Conservation (phyloP, 2,329 filamentous ascomycete species). For the Colletotrichum tropicale region DNA sequence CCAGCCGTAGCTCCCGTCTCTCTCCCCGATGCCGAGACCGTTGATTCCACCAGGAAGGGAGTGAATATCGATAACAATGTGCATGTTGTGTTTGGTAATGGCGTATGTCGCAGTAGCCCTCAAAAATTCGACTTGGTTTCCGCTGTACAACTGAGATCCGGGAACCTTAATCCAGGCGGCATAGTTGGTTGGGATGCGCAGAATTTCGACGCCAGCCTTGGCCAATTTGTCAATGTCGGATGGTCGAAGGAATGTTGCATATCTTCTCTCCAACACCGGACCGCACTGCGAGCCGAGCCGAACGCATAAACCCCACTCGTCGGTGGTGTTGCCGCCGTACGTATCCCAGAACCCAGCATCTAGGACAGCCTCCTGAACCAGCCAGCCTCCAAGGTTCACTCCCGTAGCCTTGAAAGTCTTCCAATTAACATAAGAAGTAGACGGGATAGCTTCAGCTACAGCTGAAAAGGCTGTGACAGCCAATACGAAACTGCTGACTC, state of each 20-base stretch:
- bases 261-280: background rate
- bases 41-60: background rate
- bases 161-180: background rate
- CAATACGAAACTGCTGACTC: background rate
- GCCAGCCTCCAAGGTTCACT: background rate
- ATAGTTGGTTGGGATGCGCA: background rate
- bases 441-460: background rate
- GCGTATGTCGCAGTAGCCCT: background rate
- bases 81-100: background rate
- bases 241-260: background rate
- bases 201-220: background rate
- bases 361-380: background rate
- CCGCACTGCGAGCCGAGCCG: background rate
- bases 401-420: background rate
- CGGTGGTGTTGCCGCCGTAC: background rate
- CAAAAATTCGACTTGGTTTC: background rate
- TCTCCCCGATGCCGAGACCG: background rate
- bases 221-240: conserved; percentile 6
- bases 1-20: background rate
- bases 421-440: background rate
- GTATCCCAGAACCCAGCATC: background rate
- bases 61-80: background rate
- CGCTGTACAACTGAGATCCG: background rate
- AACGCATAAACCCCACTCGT: background rate
- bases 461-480: background rate